Conservation (phyloP, 306 rosid species). For the Oxytropis ochrocephala region DNA sequence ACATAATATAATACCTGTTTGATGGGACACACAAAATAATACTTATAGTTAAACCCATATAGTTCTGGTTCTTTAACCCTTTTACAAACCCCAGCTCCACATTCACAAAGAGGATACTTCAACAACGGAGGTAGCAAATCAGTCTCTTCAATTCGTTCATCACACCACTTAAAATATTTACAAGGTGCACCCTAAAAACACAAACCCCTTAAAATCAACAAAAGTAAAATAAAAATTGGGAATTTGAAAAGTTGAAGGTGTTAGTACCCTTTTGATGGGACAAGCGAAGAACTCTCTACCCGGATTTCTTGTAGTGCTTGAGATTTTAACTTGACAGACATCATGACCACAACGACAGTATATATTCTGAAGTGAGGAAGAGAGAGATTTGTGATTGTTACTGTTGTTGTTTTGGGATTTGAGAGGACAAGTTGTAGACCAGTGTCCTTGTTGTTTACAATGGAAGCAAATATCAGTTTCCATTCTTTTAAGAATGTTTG, state of each 20-base stretch:
- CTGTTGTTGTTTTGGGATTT: neutral
- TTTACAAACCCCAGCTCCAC: conserved; percentile 38
- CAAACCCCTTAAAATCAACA: neutral
- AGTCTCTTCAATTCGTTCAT: neutral
- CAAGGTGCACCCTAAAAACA: conserved; percentile 26
- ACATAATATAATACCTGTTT: conserved; percentile 5
- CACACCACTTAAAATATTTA: neutral
- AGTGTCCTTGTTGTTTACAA: no score
- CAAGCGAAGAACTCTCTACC: conserved; percentile 27
- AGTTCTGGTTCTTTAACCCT: neutral
- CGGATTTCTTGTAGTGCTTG: neutral
- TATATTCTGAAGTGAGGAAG: neutral
- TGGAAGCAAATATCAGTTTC: no score
- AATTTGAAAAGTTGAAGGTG: neutral
- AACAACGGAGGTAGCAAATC: conserved; percentile 17
- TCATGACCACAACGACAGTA: conserved; percentile 36
- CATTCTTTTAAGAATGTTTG: no score
- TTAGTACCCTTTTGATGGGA: conserved; percentile 36
- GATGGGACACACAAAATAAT: conserved; percentile 30
- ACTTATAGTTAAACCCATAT: no score
- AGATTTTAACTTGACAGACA: neutral
- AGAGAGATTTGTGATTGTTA: neutral
- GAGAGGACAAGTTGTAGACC: no score
- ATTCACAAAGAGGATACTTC: conserved; percentile 30
- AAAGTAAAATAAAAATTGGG: neutral